Conservation (phyloP, 306 rosid species). For the Nissolia schottii region DNA sequence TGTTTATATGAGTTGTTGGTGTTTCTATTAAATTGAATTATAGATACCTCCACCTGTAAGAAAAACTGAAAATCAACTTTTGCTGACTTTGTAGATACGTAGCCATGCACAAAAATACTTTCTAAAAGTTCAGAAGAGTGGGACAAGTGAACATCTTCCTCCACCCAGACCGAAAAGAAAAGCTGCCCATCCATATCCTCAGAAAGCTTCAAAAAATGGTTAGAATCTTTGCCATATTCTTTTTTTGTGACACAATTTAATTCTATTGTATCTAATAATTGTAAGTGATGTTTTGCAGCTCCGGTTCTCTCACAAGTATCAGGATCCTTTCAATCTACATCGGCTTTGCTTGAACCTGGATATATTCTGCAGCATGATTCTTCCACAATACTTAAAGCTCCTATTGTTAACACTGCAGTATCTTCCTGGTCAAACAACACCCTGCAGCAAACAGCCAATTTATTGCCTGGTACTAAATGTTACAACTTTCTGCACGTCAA, state of each 20-base stretch:
- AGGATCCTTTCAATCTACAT: slow-evolving; percentile 63
- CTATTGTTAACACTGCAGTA: slow-evolving; percentile 39
- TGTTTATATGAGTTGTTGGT: neutral
- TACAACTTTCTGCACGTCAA: neutral
- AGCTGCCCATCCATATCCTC: slow-evolving; percentile 97
- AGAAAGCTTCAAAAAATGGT: slow-evolving; percentile 91
- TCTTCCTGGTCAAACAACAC: slow-evolving; percentile 61
- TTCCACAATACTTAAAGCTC: slow-evolving; percentile 48
- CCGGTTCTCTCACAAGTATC: slow-evolving; percentile 47
- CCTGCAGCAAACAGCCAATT: slow-evolving; percentile 45
- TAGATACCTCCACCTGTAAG: neutral
- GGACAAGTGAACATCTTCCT: slow-evolving; percentile 88
- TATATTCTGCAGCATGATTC: slow-evolving; percentile 52
- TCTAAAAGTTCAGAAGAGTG: slow-evolving; percentile 91
- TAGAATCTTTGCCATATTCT: neutral
- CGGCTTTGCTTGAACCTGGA: slow-evolving; percentile 68
- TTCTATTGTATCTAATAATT: slow-evolving; percentile 27
- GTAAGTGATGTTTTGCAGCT: slow-evolving; percentile 39
- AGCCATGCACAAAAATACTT: slow-evolving; percentile 98
- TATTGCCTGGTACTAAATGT: slow-evolving; percentile 47
- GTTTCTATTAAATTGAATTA: neutral
- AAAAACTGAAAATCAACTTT: neutral
- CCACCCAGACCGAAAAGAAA: slow-evolving; percentile 98
- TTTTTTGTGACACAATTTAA: neutral
- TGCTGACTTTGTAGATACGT: slow-evolving; percentile 55